Conservation (phyloP, 208 protist genomes). For the Strigomonas oncopelti region DNA sequence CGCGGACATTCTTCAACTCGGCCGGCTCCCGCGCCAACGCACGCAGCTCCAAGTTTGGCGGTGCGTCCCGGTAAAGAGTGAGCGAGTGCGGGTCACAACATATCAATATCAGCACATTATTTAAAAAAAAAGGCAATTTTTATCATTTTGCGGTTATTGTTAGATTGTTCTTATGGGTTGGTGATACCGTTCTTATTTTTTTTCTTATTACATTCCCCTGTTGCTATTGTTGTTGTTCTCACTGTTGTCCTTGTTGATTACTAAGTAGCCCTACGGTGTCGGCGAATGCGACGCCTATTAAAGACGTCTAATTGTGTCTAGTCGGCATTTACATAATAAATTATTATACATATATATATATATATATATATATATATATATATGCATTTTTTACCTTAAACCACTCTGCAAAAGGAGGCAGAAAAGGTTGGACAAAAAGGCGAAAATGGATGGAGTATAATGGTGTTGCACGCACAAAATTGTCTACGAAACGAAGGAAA, state of each 20-base stretch:
- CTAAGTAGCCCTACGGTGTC: too few species aligned
- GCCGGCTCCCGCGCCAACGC: conserved; percentile 77
- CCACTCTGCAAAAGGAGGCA: too few species aligned
- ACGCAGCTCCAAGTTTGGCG: conserved; percentile 51
- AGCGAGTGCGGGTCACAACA: background rate
- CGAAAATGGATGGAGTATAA: too few species aligned
- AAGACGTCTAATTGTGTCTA: too few species aligned
- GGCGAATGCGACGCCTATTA: too few species aligned
- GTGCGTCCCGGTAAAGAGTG: background rate
- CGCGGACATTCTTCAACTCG: conserved; percentile 82
- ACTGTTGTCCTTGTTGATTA: background rate
- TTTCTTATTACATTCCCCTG: background rate
- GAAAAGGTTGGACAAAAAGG: too few species aligned
- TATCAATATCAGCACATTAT: background rate
- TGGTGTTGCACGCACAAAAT: too few species aligned
- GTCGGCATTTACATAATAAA: too few species aligned
- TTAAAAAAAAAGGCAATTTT: conserved; percentile 3
- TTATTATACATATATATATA: conserved; percentile 2
- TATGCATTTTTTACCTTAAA: background rate
- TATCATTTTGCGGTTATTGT: background rate
- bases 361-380: too few species aligned
- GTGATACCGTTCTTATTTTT: background rate
- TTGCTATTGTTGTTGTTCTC: too few species aligned
- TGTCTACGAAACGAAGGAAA: too few species aligned
- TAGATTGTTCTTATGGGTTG: background rate